These are phyloP conservation scores for Mortierella sp. DNA, from an alignment of 371 early-diverging fungal species.

Conservation along the genomic window DNA sequence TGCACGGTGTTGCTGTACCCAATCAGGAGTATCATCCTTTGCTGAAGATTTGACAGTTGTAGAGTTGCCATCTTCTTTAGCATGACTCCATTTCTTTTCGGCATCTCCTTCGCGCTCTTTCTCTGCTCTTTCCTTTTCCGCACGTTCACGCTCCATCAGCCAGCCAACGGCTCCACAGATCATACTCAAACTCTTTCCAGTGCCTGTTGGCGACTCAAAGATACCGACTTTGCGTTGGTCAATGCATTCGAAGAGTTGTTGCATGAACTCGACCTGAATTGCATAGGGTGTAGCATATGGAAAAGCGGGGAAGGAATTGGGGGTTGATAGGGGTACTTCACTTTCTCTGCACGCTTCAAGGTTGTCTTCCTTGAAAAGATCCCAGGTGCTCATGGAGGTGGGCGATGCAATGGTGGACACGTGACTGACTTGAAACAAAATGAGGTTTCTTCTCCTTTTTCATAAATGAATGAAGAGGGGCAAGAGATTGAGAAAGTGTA, in stretches of 20 bases:
- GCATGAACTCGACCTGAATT: constrained; percentile 89
- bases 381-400: constrained; percentile 4
- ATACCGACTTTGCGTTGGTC: constrained; percentile 81
- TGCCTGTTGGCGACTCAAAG: constrained; percentile 94
- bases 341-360: neutral
- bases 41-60: neutral
- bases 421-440: neutral
- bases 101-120: constrained; percentile 8
- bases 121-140: constrained; percentile 26
- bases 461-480: no score
- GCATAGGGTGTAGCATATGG: constrained; percentile 69
- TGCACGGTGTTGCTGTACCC: constrained; percentile 49
- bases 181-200: constrained; percentile 91
- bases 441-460: no score
- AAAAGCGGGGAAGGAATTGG: constrained; percentile 47
- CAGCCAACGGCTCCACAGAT: constrained; percentile 89
- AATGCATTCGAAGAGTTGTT: constrained; percentile 73
- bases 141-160: constrained; percentile 69
- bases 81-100: neutral
- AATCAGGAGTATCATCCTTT: constrained; percentile 35
- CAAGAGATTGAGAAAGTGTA: no score
- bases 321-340: constrained; percentile 14
- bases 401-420: neutral
- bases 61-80: neutral
- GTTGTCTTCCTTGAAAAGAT: neutral